A percentile compares a stretch with the other conserved stretches of the same genome.
Conservation (phyloP, 192 early-diverging fungal genomes). For the Coemansia sp. region DNA sequence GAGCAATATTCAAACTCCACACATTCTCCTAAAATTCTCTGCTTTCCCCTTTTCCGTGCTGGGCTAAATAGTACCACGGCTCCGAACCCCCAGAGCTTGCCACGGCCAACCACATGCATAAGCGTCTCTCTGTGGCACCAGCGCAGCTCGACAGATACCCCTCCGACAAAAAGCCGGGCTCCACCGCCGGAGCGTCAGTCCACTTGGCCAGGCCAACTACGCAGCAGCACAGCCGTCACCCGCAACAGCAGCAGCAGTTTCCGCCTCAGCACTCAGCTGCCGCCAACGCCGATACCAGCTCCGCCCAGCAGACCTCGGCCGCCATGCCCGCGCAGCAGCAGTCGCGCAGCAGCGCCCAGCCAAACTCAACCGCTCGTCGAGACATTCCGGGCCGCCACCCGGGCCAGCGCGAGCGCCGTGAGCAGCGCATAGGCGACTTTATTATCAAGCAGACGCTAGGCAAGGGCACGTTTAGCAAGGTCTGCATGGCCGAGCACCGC, state of each 20-base stretch:
- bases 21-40: background rate
- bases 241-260: slow-evolving; percentile 16
- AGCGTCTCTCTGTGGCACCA: slow-evolving; percentile 40
- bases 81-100: slow-evolving; percentile 42
- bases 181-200: slow-evolving; percentile 20
- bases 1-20: slow-evolving; percentile 1
- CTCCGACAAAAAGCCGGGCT: slow-evolving; percentile 15
- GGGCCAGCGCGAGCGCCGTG: slow-evolving; percentile 36
- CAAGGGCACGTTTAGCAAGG: slow-evolving; percentile 55
- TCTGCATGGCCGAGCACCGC: slow-evolving; percentile 49
- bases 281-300: background rate
- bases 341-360: slow-evolving; percentile 2
- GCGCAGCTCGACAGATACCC: slow-evolving; percentile 29
- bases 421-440: slow-evolving; percentile 48
- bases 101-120: slow-evolving; percentile 38
- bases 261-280: background rate
- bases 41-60: background rate
- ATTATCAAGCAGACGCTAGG: slow-evolving; percentile 49
- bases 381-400: slow-evolving; percentile 38
- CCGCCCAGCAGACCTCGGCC: background rate
- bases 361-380: slow-evolving; percentile 4
- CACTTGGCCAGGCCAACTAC: slow-evolving; percentile 12
- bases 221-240: slow-evolving; percentile 16
- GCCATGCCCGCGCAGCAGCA: slow-evolving; percentile 9
- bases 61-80: slow-evolving; percentile 29